Conservation (phyloP, 176 grass and related monocot genomes). For the Cenchrus purpureus region DNA sequence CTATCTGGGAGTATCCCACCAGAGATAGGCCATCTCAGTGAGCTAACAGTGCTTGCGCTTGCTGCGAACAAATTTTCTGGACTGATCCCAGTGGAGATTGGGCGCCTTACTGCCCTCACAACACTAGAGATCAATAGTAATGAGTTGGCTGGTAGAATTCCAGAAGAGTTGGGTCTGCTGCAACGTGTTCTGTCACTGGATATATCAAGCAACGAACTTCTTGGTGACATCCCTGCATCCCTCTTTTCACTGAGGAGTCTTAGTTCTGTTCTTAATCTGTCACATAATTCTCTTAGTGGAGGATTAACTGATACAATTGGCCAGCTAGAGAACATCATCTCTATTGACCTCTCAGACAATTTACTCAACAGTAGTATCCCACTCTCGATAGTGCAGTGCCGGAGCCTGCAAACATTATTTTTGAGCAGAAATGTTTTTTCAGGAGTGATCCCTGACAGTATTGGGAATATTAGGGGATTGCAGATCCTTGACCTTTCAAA, state of each 20-base stretch:
- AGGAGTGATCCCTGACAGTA: not conserved
- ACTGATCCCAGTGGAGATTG: not conserved
- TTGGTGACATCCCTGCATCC: not conserved
- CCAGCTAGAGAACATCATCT: not conserved
- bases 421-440: not conserved
- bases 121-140: conserved; percentile 5
- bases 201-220: not conserved
- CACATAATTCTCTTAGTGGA: not conserved
- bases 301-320: not conserved
- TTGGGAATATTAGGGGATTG: not conserved
- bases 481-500: not conserved
- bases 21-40: not conserved
- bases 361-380: not conserved
- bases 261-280: not conserved
- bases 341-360: not conserved
- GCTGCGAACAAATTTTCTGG: not conserved
- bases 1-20: not conserved
- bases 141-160: not conserved
- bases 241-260: not conserved
- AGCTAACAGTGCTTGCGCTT: not conserved
- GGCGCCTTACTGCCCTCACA: not conserved
- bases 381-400: not conserved
- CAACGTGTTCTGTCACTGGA: not conserved
- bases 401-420: not conserved
- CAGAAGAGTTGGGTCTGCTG: not conserved